These are phyloP conservation scores for Paraglomus brasilianum DNA, from an alignment of 192 early-diverging fungal genomes.

Conservation along the genomic window DNA sequence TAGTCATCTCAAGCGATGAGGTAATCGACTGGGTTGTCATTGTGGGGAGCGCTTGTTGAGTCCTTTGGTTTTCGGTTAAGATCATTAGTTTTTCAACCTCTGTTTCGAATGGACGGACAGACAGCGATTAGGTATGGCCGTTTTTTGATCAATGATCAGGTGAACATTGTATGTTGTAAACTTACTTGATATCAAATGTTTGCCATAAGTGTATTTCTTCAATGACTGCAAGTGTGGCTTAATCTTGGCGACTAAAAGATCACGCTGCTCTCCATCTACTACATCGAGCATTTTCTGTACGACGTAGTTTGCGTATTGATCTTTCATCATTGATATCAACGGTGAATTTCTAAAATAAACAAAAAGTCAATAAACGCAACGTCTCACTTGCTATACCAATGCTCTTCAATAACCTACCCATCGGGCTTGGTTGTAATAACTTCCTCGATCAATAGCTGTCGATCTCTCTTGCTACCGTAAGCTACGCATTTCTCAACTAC, in stretches of 20 bases:
- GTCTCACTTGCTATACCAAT: conserved; percentile 2
- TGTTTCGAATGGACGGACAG: not conserved
- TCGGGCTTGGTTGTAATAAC: conserved; percentile 83
- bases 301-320: conserved; percentile 99
- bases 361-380: conserved; percentile 6
- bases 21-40: not conserved
- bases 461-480: conserved; percentile 83
- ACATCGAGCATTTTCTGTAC: conserved; percentile 99
- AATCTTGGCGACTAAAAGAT: conserved; percentile 86
- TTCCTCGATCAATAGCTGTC: conserved; percentile 89
- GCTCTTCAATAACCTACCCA: conserved; percentile 52
- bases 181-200: conserved; percentile 84
- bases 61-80: conserved; percentile 28
- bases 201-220: conserved; percentile 98
- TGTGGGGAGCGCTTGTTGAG: not conserved
- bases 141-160: too few species aligned
- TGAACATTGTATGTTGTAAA: not conserved
- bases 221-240: conserved; percentile 87
- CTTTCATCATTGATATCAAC: conserved; percentile 98
- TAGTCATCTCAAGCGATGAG: not conserved
- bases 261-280: conserved; percentile 87
- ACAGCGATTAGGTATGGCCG: too few species aligned
- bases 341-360: conserved; percentile 66
- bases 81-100: conserved; percentile 33
- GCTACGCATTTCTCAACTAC: conserved; percentile 99